Base-by-base conservation (phyloP, 176 grass and related monocot species). In the Panicum miliaceum region DNA sequence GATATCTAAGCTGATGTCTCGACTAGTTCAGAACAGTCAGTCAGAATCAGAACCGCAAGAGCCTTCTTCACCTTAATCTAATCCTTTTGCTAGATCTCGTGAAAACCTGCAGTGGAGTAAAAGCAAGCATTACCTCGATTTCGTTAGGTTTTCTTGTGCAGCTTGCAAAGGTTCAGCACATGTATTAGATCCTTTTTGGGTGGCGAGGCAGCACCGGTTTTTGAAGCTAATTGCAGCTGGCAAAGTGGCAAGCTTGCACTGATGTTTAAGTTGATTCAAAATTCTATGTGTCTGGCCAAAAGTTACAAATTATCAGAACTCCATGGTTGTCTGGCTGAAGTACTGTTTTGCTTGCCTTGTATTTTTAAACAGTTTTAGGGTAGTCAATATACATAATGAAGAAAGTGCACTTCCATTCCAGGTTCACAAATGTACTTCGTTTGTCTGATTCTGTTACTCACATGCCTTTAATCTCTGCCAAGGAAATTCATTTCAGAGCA, bases 1-100 rank as follows among this genome's bases (percentile, higher is more conserved):
- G 97, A 90, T 99, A 83, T 94, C 97, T 86, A 96, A 92, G 86
- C 81, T 99, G 82, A 94, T 99, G 91, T 96, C 93, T 72, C 90
- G 86, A 84, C 89, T 99, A 81, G 93, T 90, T 86, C 84, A 91
- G 80, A 92, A 77, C 86, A 90, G 89, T 87, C 91, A 98, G 90
- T 88, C 84, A 41, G 91, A 94, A 61, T 88, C 84, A 41, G 91
- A 94, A 61, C 68, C 84, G 8, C 91, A 94, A 67, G 96, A 92
- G 58, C 74, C 86, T 76, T 86, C 91, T 91, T 91, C 91, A 42
- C 91, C 91, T 87, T 87, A 84, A 87, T 65, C 42, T 91, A 82
- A 88, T 85, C 82, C 72, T 91, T 88, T 88, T 91, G 76, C 85
- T 85, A 82, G 82, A 91, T 88, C 46, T 78, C 72, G 9, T 88